Evolutionary conservation across 2,329 filamentous ascomycete genomes (phyloP).

Genomic region (Domatiomyces globalis): DNA sequence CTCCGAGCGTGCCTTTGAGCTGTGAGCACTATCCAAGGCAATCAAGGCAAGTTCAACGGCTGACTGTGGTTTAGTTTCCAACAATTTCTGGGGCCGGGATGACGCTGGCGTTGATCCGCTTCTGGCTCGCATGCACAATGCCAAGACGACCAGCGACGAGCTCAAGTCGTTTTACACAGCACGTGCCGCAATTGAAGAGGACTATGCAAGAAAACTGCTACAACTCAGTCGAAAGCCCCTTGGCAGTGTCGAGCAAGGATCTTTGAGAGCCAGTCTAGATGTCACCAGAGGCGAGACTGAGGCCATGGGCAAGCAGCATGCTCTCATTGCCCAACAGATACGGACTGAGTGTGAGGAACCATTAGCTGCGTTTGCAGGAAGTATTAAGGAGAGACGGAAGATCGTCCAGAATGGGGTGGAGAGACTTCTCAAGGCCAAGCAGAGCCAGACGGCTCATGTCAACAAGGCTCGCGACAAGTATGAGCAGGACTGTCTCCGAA

Average conservation of each 20-base stretch:
- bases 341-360: slow-evolving; percentile 92
- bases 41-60: not conserved
- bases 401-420: slow-evolving; percentile 91
- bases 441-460: slow-evolving; percentile 75
- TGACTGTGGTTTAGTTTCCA: slow-evolving; percentile 46
- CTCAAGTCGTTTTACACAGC: slow-evolving; percentile 81
- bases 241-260: slow-evolving; percentile 75
- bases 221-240: slow-evolving; percentile 76
- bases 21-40: slow-evolving; percentile 6
- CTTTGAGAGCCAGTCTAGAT: slow-evolving; percentile 71
- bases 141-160: slow-evolving; percentile 91
- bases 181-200: slow-evolving; percentile 87
- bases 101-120: slow-evolving; percentile 88
- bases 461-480: slow-evolving; percentile 95
- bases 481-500: slow-evolving; percentile 94
- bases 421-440: slow-evolving; percentile 83
- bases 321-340: slow-evolving; percentile 83
- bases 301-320: slow-evolving; percentile 84
- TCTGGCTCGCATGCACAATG: slow-evolving; percentile 83
- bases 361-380: slow-evolving; percentile 75
- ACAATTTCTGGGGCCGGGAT: slow-evolving; percentile 99
- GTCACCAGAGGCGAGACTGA: slow-evolving; percentile 80
- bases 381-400: slow-evolving; percentile 91
- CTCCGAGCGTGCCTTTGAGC: slow-evolving; percentile 15
- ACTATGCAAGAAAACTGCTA: slow-evolving; percentile 81